Conservation (phyloP, 495 filamentous ascomycete species). For the Lichenothelia convexa region DNA sequence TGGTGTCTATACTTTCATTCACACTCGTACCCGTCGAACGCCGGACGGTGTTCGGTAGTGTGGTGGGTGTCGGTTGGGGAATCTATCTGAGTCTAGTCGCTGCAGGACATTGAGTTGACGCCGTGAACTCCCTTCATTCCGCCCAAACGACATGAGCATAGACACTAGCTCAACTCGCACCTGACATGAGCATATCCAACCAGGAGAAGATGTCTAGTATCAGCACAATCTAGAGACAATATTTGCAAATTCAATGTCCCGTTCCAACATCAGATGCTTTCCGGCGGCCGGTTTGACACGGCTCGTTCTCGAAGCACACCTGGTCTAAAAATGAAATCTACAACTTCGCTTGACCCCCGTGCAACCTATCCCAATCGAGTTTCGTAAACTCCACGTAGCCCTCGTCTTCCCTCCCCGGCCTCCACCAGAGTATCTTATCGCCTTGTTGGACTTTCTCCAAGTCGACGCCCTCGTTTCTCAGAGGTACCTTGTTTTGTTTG, state of each 20-base stretch:
- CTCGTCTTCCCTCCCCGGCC: background rate
- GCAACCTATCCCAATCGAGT: background rate
- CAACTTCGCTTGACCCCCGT: background rate
- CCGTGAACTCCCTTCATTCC: too few species aligned
- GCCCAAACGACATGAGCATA: too few species aligned
- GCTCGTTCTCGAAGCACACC: too few species aligned
- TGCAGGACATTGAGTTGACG: too few species aligned
- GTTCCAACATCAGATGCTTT: too few species aligned
- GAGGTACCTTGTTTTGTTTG: slow-evolving; percentile 57
- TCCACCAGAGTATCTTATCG: background rate
- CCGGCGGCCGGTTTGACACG: too few species aligned
- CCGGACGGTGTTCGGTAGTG: slow-evolving; percentile 56
- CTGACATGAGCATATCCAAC: too few species aligned
- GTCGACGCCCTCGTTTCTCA: background rate
- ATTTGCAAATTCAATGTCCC: too few species aligned
- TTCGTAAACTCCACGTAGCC: background rate
- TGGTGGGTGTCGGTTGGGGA: slow-evolving; percentile 73
- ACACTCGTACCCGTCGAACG: slow-evolving; percentile 59
- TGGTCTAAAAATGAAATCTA: background rate
- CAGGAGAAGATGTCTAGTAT: too few species aligned
- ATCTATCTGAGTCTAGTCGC: slow-evolving; percentile 50
- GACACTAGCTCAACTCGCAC: too few species aligned
- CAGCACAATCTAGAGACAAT: too few species aligned
- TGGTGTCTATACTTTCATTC: slow-evolving; percentile 65
- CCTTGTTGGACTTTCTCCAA: background rate